Evolutionary conservation across 495 filamentous ascomycete species (phyloP).

Genomic region (Copromyces sp.): DNA sequence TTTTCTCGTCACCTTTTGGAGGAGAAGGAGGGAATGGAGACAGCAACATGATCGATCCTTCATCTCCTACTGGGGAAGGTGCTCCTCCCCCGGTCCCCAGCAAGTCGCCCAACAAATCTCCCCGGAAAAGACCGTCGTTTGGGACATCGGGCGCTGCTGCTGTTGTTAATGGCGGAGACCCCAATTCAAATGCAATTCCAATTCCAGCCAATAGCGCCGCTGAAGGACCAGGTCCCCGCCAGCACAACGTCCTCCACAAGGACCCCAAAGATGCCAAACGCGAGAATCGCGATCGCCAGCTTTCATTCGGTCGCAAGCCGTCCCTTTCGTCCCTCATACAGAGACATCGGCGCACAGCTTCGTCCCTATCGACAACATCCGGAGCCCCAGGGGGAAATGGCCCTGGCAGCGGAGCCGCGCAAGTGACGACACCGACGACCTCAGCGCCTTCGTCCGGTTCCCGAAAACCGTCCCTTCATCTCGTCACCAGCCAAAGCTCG

Average conservation of each 20-base stretch:
- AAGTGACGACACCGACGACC: constrained; percentile 6
- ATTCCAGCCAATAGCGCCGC: background rate
- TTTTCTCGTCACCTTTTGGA: constrained; percentile 34
- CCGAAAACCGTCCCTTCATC: background rate
- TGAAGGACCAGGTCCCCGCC: constrained; percentile 6
- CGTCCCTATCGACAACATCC: constrained; percentile 20
- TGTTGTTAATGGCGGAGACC: background rate
- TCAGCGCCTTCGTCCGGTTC: constrained; percentile 1
- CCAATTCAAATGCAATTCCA: background rate
- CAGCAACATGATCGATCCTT: constrained; percentile 6
- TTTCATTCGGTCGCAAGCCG: constrained; percentile 34
- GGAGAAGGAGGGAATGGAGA: constrained; percentile 10
- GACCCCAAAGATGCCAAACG: constrained; percentile 10
- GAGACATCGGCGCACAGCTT: constrained; percentile 25
- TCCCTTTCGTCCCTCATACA: constrained; percentile 32
- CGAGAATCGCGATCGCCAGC: constrained; percentile 28
- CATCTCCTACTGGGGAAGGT: background rate
- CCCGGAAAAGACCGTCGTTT: background rate
- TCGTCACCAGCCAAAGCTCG: background rate
- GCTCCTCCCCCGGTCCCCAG: background rate
- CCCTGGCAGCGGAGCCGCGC: background rate
- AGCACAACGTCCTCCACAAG: constrained; percentile 30
- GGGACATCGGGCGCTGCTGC: constrained; percentile 13
- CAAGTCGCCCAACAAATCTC: constrained; percentile 7
- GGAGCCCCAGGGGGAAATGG: constrained; percentile 1